Evolutionary conservation across 257 asterid genomes (phyloP).

Genomic region (Marsdenia floribunda): DNA sequence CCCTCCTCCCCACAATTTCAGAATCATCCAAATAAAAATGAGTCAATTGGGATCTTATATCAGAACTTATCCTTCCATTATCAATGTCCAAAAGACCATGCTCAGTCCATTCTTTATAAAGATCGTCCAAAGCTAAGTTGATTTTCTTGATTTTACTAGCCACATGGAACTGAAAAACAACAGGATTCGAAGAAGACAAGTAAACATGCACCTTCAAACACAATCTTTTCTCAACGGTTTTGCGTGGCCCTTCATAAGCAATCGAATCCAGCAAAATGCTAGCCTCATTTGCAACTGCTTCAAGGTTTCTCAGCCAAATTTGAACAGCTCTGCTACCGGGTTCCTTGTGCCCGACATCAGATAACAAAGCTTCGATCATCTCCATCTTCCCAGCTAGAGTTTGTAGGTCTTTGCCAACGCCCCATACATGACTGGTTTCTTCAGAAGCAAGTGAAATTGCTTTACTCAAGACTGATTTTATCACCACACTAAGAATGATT

Average conservation of each 20-base stretch:
- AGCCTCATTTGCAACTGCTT: slow-evolving; percentile 17
- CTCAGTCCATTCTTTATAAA: neutral
- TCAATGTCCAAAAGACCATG: neutral
- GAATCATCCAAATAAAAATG: neutral
- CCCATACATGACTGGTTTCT: neutral
- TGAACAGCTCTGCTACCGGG: neutral
- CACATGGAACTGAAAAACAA: neutral
- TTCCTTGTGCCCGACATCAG: slow-evolving; percentile 18
- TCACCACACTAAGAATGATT: neutral
- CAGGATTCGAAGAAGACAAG: neutral
- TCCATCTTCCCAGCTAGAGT: neutral
- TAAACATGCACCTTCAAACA: neutral
- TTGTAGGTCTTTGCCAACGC: neutral
- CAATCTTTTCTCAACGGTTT: neutral
- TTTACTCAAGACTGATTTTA: too few relatives aligned
- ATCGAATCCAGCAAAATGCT: slow-evolving; percentile 21
- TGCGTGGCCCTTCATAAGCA: slow-evolving; percentile 5
- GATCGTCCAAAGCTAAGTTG: neutral
- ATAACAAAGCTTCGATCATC: slow-evolving; percentile 6
- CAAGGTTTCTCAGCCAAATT: slow-evolving; percentile 26
- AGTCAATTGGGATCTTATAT: neutral
- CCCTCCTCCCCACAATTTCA: too few relatives aligned
- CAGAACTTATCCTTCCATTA: neutral
- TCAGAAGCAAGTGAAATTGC: slow-evolving; percentile 9
- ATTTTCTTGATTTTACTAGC: neutral